These are phyloP conservation scores for Botrytis fabae DNA, from an alignment of 2,329 filamentous ascomycete genomes.

Conservation along the genomic window DNA sequence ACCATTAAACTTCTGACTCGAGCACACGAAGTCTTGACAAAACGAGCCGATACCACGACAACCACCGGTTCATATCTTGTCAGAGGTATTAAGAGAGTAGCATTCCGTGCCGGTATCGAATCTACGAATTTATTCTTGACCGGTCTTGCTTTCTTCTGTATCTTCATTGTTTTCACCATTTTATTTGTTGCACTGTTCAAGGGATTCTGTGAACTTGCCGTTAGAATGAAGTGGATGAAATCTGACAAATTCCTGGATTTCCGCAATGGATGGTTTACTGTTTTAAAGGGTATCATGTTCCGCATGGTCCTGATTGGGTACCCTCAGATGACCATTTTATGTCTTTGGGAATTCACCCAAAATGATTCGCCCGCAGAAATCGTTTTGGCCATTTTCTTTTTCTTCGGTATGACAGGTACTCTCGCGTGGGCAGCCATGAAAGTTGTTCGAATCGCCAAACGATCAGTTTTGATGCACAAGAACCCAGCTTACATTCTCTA, in stretches of 20 bases:
- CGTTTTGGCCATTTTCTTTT: slow-evolving; percentile 84
- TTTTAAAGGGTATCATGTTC: slow-evolving; percentile 92
- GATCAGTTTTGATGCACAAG: slow-evolving; percentile 87
- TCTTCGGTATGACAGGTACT: slow-evolving; percentile 75
- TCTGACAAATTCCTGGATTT: slow-evolving; percentile 88
- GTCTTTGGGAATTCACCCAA: slow-evolving; percentile 89
- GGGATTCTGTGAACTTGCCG: slow-evolving; percentile 72
- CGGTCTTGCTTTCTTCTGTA: slow-evolving; percentile 81
- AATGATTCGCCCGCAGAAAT: slow-evolving; percentile 83
- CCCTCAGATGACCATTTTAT: slow-evolving; percentile 86
- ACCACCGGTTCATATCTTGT: slow-evolving; percentile 61
- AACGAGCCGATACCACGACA: slow-evolving; percentile 56
- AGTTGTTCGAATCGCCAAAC: slow-evolving; percentile 84
- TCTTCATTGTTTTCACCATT: slow-evolving; percentile 76
- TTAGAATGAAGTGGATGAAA: slow-evolving; percentile 76
- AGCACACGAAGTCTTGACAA: slow-evolving; percentile 44
- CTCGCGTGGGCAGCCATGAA: slow-evolving; percentile 86
- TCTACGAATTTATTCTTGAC: slow-evolving; percentile 92
- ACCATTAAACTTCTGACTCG: slow-evolving; percentile 39
- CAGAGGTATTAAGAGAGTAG: slow-evolving; percentile 83
- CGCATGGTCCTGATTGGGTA: slow-evolving; percentile 87
- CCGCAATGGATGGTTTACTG: slow-evolving; percentile 88
- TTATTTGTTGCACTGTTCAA: slow-evolving; percentile 78
- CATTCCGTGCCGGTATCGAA: slow-evolving; percentile 82
- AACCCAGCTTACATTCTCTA: slow-evolving; percentile 97